Percentiles rank a stretch among this genome's conserved stretches.
These are phyloP conservation scores for Nicotiana tabacum DNA, from an alignment of 257 asterid genomes.

Conservation along the genomic window DNA sequence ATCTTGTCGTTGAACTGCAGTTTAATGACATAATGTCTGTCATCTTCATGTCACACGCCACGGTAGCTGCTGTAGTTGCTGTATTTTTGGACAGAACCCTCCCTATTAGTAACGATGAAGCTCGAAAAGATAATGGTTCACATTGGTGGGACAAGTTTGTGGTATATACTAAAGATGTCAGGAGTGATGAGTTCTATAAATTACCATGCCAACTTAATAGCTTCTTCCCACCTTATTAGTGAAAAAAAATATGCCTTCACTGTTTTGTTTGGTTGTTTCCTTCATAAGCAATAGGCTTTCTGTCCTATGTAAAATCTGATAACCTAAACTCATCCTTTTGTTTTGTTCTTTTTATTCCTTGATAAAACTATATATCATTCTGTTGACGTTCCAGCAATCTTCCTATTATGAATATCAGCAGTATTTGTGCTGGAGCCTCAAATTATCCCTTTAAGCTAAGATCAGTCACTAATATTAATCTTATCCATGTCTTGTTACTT, in stretches of 20 bases:
- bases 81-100: constrained; percentile 48
- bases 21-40: constrained; percentile 39
- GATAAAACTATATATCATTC: neutral
- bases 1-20: constrained; percentile 23
- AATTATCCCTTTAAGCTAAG: neutral
- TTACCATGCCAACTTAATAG: constrained; percentile 57
- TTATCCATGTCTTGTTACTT: neutral
- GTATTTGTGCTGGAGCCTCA: neutral
- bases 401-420: neutral
- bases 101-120: constrained; percentile 28
- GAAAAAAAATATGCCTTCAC: neutral
- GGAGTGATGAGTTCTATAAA: constrained; percentile 54
- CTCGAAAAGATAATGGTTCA: constrained; percentile 49
- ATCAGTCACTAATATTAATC: neutral
- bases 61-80: constrained; percentile 40
- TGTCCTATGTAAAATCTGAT: neutral
- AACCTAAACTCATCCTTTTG: neutral
- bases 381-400: neutral
- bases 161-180: constrained; percentile 48
- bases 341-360: neutral
- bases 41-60: constrained; percentile 54
- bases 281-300: neutral
- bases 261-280: neutral
- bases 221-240: constrained; percentile 47
- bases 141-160: constrained; percentile 68